A percentile compares a stretch with the other conserved stretches of the same genome.
Conservation (phyloP, 164 flowering plant genomes). For the Vitis rotundifolia region DNA sequence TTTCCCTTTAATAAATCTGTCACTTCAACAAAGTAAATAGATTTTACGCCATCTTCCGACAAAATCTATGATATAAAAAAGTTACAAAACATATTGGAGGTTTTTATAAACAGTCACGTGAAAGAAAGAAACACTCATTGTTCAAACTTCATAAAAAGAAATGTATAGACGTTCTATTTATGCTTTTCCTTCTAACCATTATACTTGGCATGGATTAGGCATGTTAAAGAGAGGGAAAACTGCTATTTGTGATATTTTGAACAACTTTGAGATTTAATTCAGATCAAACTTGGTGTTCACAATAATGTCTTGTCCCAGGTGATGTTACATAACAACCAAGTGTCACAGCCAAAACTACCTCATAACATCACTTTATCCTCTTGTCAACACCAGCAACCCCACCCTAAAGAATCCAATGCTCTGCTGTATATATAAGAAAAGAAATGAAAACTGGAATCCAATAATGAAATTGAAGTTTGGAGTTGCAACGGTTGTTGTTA, state of each 20-base stretch:
- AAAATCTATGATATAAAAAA: not conserved
- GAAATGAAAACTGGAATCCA: constrained; percentile 3
- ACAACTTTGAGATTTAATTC: not conserved
- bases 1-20: not conserved
- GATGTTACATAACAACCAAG: not conserved
- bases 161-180: not conserved
- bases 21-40: not conserved
- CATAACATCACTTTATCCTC: not conserved
- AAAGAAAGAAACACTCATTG: not conserved
- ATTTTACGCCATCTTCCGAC: not conserved
- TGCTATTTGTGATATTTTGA: not conserved
- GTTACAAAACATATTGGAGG: not conserved
- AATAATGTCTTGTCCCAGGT: not conserved
- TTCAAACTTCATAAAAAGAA: not conserved
- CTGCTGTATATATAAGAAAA: not conserved
- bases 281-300: not conserved
- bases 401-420: not conserved
- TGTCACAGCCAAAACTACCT: not conserved
- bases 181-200: no score
- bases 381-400: not conserved
- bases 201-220: not conserved
- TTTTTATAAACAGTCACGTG: not conserved
- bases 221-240: not conserved
- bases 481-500: not conserved
- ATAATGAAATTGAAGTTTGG: not conserved